phyloP scores from a whole-genome alignment of 2,329 filamentous ascomycete species.

The Fusarium xyrophilum region DNA sequence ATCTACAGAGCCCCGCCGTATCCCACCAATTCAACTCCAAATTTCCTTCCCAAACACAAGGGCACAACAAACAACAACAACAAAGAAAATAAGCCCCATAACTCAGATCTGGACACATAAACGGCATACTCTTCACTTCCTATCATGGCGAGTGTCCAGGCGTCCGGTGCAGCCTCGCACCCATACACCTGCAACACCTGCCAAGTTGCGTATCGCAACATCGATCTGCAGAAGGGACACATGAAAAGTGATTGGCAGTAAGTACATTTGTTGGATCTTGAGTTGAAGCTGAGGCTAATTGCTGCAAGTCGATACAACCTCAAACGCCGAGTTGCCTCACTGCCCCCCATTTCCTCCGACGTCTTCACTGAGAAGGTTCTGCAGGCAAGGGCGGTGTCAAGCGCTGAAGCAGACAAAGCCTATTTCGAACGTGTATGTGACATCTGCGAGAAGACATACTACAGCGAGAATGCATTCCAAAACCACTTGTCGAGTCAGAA shows the following conservation, averaged over 20 bases:
- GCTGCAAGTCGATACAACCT: conserved; percentile 83
- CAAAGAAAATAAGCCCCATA: background rate
- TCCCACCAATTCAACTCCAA: conserved; percentile 37
- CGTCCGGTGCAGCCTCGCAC: conserved; percentile 62
- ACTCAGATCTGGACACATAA: background rate
- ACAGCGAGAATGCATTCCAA: conserved; percentile 92
- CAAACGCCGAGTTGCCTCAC: conserved; percentile 88
- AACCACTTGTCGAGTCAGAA: conserved; percentile 93
- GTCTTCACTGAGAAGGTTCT: conserved; percentile 95
- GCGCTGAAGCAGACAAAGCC: conserved; percentile 84
- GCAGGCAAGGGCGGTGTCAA: conserved; percentile 84
- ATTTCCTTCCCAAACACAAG: conserved; percentile 35
- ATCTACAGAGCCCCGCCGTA: conserved; percentile 41
- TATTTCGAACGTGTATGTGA: conserved; percentile 85
- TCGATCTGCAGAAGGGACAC: conserved; percentile 89
- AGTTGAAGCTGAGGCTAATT: conserved; percentile 3
- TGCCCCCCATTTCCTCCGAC: conserved; percentile 90
- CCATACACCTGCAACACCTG: conserved; percentile 99
- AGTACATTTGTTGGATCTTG: conserved; percentile 49
- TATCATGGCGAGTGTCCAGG: conserved; percentile 55
- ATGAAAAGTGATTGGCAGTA: conserved; percentile 99
- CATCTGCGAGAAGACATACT: conserved; percentile 90
- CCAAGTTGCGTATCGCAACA: conserved; percentile 93
- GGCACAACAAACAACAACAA: background rate
- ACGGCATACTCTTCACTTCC: background rate